phyloP scores from a whole-genome alignment of 139 green algal genomes.

The Chlamydomonas sphaeroides region DNA sequence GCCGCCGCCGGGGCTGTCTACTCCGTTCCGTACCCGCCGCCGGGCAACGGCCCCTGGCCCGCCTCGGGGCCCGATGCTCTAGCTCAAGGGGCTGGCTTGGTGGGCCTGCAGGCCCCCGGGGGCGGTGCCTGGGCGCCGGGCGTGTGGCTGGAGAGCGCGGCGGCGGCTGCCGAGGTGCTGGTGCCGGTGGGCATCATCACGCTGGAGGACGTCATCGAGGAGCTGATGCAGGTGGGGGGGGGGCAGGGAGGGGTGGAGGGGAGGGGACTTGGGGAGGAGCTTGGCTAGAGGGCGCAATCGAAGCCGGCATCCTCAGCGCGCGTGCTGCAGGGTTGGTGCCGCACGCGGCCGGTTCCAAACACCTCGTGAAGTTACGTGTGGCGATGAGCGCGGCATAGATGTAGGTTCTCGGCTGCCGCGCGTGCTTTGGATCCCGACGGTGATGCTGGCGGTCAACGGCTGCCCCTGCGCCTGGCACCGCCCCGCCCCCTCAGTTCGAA shows the following conservation, averaged over 20 bases:
- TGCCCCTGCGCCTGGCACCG: background rate
- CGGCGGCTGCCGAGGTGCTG: background rate
- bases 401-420: background rate
- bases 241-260: background rate
- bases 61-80: background rate
- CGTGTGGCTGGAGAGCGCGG: constrained; percentile 3
- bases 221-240: constrained; percentile 34
- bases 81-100: no score
- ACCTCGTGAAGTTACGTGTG: background rate
- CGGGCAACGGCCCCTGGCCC: no score
- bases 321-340: background rate
- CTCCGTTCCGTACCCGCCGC: no score
- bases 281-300: no score
- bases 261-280: background rate
- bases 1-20: no score
- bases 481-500: background rate
- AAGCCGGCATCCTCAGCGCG: background rate
- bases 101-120: no score
- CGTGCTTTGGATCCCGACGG: background rate
- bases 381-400: background rate
- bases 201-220: constrained; percentile 56
- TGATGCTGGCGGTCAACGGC: no score
- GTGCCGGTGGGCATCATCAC: constrained; percentile 68
- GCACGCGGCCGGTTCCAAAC: background rate
- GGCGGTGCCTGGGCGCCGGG: no score